Base-by-base conservation (phyloP, 2,329 filamentous ascomycete genomes). In the Sporothrix luriei region DNA sequence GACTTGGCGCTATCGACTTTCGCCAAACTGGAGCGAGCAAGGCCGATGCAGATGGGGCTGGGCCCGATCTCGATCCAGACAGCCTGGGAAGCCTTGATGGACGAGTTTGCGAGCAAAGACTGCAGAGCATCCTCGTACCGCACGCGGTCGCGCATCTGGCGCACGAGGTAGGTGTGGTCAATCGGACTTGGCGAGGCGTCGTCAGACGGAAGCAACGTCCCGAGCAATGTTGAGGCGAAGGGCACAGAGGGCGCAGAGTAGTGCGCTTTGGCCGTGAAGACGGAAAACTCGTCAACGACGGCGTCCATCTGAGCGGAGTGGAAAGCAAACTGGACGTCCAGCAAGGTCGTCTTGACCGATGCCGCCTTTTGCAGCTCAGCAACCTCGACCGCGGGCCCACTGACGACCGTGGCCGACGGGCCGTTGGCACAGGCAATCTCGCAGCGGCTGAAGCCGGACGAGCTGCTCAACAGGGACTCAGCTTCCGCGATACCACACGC, bases 21-120 rank as follows among this genome's bases (percentile, higher is more conserved):
- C n/a, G 86, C 84, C 80, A 62, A 26, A 16, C 4, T 46, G 11
- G 57, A 46, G 21, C 89, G 90, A 72, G 92, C 84, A 84, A 93
- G 88, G 70, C 85, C 85, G 55, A 84, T 84, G 77, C 87, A 90
- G 14, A 92, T 85, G 0, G 90, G 89, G 74, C 92, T 88, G 48
- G 90, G 90, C 16, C 91, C 91, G 72, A 93, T 80, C 77, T 93
- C 91, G 69, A 93, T 80, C 86, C 87, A 92, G 38, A 88, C 83
- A 4, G 89, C 90, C 78, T 88, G 9, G 86, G 88, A 48, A 82
- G 82, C 14, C 38, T 46, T 9, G 38, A 62, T 46, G 38, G 21
- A 85, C 79, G 1, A 93, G 79, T 13, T 87, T 89, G 64, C 83
- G 84, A 71, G 38, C 9, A 85, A 82, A 79, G 93, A 90, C 78